Conservation (phyloP, 164 flowering plant species). For the Litsea cubeba region DNA sequence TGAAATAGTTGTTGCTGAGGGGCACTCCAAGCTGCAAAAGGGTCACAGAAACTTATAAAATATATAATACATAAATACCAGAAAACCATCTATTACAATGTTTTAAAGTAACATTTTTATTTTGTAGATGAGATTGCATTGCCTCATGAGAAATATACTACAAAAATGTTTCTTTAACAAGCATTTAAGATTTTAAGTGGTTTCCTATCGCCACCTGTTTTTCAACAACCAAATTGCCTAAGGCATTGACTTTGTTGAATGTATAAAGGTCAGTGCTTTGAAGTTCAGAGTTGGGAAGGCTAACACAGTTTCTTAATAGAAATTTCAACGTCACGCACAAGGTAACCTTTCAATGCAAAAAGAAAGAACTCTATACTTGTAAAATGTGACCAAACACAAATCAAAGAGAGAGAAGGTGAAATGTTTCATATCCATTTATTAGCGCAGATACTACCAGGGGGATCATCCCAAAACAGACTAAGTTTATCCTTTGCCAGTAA, state of each 20-base stretch:
- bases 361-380: neutral
- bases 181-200: neutral
- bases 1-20: slow-evolving; percentile 52
- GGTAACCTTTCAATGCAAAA: neutral
- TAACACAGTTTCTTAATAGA: neutral
- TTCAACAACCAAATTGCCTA: neutral
- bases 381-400: neutral
- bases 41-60: neutral
- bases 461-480: neutral
- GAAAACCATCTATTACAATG: neutral
- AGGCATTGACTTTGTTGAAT: neutral
- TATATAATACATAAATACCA: neutral
- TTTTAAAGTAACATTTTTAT: no score
- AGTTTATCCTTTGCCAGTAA: neutral
- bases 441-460: neutral
- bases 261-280: neutral
- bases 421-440: neutral
- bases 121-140: neutral
- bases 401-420: neutral
- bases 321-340: neutral
- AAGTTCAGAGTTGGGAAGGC: neutral
- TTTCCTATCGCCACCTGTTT: neutral
- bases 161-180: neutral
- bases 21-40: slow-evolving; percentile 57
- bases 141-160: neutral